phyloP scores from a whole-genome alignment of 2,329 filamentous ascomycete genomes.

The Nemania abortiva region DNA sequence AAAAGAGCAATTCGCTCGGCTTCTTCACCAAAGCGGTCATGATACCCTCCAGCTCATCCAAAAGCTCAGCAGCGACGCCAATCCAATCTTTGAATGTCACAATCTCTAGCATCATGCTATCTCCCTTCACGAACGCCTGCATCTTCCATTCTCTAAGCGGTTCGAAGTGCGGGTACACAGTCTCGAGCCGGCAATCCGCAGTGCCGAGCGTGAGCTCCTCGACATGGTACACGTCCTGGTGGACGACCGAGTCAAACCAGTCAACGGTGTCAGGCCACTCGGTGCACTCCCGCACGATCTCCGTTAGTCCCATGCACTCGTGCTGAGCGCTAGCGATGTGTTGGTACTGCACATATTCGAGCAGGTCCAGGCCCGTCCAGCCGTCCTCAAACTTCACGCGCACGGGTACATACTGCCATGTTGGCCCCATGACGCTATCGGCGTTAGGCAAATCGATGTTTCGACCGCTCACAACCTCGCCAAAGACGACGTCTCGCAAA shows the following conservation, averaged over 20 bases:
- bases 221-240: conserved; percentile 72
- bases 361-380: conserved; percentile 66
- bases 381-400: conserved; percentile 65
- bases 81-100: conserved; percentile 70
- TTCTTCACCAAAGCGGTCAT: conserved; percentile 56
- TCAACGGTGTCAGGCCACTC: conserved; percentile 56
- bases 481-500: conserved; percentile 71
- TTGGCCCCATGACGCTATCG: conserved; percentile 71
- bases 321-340: conserved; percentile 67
- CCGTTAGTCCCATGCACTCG: conserved; percentile 66
- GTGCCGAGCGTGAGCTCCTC: conserved; percentile 61
- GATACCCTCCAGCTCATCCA: conserved; percentile 62
- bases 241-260: conserved; percentile 69
- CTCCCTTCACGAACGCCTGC: conserved; percentile 68
- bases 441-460: conserved; percentile 67
- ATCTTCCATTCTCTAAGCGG: conserved; percentile 70
- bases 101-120: conserved; percentile 67
- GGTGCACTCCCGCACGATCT: conserved; percentile 64
- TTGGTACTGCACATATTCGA: conserved; percentile 67
- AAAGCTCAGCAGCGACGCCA: conserved; percentile 61
- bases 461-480: conserved; percentile 74
- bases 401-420: conserved; percentile 75
- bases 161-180: conserved; percentile 69
- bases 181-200: conserved; percentile 63
- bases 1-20: conserved; percentile 52